phyloP scores from a whole-genome alignment of 2,329 filamentous ascomycete genomes.

The Sordariomycetes sp. region DNA sequence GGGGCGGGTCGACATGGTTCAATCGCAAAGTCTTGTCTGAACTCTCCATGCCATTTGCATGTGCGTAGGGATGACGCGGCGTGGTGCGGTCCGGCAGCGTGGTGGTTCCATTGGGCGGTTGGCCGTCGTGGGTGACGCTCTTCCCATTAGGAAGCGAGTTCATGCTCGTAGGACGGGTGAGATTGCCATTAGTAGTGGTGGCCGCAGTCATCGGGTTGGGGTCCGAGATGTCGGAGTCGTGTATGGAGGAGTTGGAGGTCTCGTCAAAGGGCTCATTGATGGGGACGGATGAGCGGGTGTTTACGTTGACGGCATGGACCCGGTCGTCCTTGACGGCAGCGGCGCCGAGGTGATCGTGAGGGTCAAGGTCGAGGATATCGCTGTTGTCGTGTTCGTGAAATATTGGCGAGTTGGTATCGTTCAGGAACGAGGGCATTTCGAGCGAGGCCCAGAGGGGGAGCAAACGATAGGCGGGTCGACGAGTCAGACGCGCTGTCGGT shows the following conservation, averaged over 20 bases:
- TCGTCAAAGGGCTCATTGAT: conserved; percentile 46
- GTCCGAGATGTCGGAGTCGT: conserved; percentile 42
- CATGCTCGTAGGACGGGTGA: conserved; percentile 42
- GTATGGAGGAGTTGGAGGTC: conserved; percentile 42
- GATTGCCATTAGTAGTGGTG: conserved; percentile 30
- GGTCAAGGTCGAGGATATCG: conserved; percentile 35
- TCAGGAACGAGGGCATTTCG: conserved; percentile 47
- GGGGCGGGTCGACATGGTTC: conserved; percentile 1
- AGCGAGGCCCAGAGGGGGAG: too few species aligned
- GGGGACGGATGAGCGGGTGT: conserved; percentile 30
- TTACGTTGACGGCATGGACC: background rate
- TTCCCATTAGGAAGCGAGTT: conserved; percentile 50
- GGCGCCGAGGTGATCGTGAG: conserved; percentile 25
- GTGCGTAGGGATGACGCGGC: conserved; percentile 9
- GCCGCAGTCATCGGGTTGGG: conserved; percentile 28
- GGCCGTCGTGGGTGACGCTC: conserved; percentile 25
- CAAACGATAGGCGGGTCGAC: too few species aligned
- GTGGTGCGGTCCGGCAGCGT: conserved; percentile 19
- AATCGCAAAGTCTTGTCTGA: background rate
- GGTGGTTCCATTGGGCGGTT: conserved; percentile 16
- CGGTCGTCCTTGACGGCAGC: conserved; percentile 16
- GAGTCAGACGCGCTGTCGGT: too few species aligned
- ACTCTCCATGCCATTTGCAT: conserved; percentile 10
- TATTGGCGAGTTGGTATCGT: conserved; percentile 31
- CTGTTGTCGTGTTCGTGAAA: conserved; percentile 29